A percentile compares a stretch with the other conserved stretches of the same genome.
Conservation (phyloP, 2,329 filamentous ascomycete species). For the Fusarium decemcellulare region DNA sequence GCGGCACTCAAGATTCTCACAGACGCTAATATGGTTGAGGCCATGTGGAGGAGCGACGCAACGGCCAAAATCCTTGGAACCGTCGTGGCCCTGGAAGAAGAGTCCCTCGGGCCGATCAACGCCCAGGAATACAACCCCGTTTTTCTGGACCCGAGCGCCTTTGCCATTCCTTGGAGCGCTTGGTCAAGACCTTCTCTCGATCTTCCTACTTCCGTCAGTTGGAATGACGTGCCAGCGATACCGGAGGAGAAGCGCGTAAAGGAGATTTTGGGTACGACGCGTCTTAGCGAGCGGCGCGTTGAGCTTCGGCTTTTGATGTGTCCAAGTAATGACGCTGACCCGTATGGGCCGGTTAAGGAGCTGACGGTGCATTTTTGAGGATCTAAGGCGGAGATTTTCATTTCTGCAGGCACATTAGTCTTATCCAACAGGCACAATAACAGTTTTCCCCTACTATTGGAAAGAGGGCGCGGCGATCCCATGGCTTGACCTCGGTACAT, state of each 20-base stretch:
- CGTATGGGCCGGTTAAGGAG: background rate
- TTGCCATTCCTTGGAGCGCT: background rate
- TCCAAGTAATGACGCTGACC: background rate
- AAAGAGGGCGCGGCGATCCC: too few species aligned
- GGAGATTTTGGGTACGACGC: background rate
- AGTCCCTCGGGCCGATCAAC: background rate
- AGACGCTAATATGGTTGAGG: slow-evolving; percentile 43
- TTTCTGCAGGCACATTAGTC: too few species aligned
- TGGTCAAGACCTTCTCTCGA: background rate
- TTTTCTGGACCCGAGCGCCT: background rate
- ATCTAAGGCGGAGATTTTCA: too few species aligned
- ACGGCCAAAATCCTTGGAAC: slow-evolving; percentile 32
- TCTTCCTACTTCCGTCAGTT: background rate
- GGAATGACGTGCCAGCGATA: background rate
- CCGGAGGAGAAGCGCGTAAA: slow-evolving; percentile 8
- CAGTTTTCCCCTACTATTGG: too few species aligned
- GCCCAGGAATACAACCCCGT: background rate
- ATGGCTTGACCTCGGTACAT: too few species aligned
- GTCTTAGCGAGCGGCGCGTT: background rate
- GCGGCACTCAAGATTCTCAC: slow-evolving; percentile 39
- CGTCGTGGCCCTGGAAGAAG: slow-evolving; percentile 37
- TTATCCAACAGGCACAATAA: too few species aligned
- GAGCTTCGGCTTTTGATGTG: background rate
- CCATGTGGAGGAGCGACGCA: slow-evolving; percentile 46
- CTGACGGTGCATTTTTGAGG: background rate